Percentiles rank a stretch among this genome's conserved stretches.
These are phyloP conservation scores for Curvularia sp. DNA, from an alignment of 2,329 filamentous ascomycete species.

Conservation along the genomic window DNA sequence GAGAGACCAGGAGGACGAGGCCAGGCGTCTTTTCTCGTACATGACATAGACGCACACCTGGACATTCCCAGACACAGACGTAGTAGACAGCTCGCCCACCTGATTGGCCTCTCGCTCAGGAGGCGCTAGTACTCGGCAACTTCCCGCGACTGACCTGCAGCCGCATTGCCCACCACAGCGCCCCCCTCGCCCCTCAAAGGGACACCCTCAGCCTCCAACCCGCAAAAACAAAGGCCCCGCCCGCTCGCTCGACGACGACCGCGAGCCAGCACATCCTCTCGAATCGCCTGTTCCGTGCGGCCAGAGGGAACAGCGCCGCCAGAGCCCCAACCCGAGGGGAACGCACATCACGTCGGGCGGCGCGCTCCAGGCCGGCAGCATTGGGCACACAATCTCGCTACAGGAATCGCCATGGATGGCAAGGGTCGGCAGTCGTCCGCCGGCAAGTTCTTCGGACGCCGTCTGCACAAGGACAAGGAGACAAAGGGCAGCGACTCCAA, in stretches of 20 bases:
- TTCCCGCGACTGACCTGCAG: conserved; percentile 25
- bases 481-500: conserved; percentile 21
- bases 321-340: conserved; percentile 8
- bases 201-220: conserved; percentile 2
- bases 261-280: background rate
- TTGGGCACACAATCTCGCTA: conserved; percentile 24
- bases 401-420: conserved; percentile 61
- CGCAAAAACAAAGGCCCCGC: conserved; percentile 15
- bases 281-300: conserved; percentile 5
- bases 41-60: too few species aligned
- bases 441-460: conserved; percentile 85
- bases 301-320: background rate
- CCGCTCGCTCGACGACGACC: conserved; percentile 21
- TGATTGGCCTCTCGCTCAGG: background rate
- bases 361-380: conserved; percentile 18
- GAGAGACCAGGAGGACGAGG: too few species aligned
- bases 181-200: conserved; percentile 9
- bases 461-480: conserved; percentile 73
- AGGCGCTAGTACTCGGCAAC: conserved; percentile 28
- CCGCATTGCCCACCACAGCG: conserved; percentile 23
- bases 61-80: too few species aligned
- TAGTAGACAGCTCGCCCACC: too few species aligned
- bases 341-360: conserved; percentile 19
- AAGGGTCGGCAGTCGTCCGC: conserved; percentile 84
- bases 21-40: too few species aligned